These are phyloP conservation scores for Aspergillus conjunctus DNA, from an alignment of 495 filamentous ascomycete genomes.

Conservation along the genomic window DNA sequence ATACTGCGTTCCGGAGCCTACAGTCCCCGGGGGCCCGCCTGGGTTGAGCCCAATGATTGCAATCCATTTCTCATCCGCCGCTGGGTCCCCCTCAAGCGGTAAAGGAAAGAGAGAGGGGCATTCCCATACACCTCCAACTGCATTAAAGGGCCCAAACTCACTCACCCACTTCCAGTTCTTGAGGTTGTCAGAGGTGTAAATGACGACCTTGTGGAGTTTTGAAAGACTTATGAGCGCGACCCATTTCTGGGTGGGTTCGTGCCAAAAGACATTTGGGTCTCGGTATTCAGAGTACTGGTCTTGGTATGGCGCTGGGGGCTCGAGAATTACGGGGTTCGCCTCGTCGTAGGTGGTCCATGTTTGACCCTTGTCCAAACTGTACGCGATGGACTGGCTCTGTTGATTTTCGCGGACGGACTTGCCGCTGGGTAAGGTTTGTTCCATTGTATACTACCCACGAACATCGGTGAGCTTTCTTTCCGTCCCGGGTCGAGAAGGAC, in stretches of 20 bases:
- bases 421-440: constrained; percentile 32
- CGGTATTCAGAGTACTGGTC: constrained; percentile 50
- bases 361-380: constrained; percentile 56
- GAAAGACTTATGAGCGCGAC: constrained; percentile 51
- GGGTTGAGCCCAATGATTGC: constrained; percentile 56
- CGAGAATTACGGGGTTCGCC: constrained; percentile 55
- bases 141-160: constrained; percentile 56
- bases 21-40: constrained; percentile 54
- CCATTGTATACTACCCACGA: constrained; percentile 20
- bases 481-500: background rate
- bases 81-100: constrained; percentile 30
- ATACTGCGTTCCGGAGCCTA: constrained; percentile 45
- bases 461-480: background rate
- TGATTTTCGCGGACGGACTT: constrained; percentile 35
- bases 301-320: constrained; percentile 36
- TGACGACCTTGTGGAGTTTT: constrained; percentile 51
- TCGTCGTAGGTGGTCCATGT: constrained; percentile 52
- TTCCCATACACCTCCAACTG: constrained; percentile 59
- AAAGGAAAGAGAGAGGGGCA: constrained; percentile 55
- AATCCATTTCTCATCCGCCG: constrained; percentile 45
- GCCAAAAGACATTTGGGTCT: constrained; percentile 60
- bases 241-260: constrained; percentile 50
- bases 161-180: constrained; percentile 55
- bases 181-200: constrained; percentile 57
- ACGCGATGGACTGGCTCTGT: constrained; percentile 59